Evolutionary conservation across 768 basidiomycete species (phyloP), one percentile per base, ranked within the genome.

Genomic region (Termitomyces sp.): DNA sequence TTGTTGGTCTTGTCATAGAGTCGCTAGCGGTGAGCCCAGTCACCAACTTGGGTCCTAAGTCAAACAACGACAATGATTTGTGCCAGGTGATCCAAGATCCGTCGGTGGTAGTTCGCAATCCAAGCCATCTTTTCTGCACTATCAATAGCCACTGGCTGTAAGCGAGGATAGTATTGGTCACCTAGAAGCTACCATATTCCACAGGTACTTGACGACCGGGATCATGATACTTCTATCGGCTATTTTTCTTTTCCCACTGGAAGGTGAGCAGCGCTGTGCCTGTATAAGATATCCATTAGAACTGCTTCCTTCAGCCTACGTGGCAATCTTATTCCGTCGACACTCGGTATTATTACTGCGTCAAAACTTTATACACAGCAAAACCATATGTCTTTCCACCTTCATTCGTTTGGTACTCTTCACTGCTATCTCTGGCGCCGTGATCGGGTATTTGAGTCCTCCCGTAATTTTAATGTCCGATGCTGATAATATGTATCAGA

Each of bases 361-460:
- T 43, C 43, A 38, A 18, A 40, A n/a, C 7, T 36, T 43, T 20
- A 24, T 41, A 18, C 47, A n/a, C 41, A 57, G 16, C 9, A 50
- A 43, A 30, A 26, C 20, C n/a, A 13, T 46, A 16, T 57, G 40
- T 18, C 13, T 57, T 13, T 52, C 56, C 7, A 57, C 43, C 22
- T 57, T 52, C 40, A 46, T 35, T 46, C 51, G 56, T 10, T 52
- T 57, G 33, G 51, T 57, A 18, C 48, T 57, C 16, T 57, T 57
- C 26, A 57, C 24, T 16, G 24, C 52, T 13, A 33, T 57, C 26
- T 57, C 56, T 11, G 51, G 24, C 13, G 14, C 51, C 10, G 35
- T 50, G 3, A 52, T 57, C 16, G 56, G 56, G 56, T 57, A 57
- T 28, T 3, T 14, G 13, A 13, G 16, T 40, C 1, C 26, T 26